Conservation (phyloP, 768 basidiomycete genomes). For the Termitomyces sp. region DNA sequence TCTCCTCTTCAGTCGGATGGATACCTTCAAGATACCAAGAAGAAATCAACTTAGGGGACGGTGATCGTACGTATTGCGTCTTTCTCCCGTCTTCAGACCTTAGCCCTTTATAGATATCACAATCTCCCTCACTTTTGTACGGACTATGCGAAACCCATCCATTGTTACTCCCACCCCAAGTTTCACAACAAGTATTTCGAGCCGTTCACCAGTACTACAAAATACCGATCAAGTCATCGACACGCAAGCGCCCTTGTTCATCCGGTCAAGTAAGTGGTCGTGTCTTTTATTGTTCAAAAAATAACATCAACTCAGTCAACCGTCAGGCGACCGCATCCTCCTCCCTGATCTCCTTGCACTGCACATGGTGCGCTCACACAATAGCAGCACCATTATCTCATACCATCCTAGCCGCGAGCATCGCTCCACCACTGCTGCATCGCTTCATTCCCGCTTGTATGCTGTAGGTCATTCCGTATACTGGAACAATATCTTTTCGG, state of each 20-base stretch:
- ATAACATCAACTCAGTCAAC: background rate
- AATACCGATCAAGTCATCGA: slow-evolving; percentile 36
- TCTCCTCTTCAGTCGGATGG: slow-evolving; percentile 55
- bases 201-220: background rate
- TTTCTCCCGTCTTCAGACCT: background rate
- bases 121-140: slow-evolving; percentile 47
- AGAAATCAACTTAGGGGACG: slow-evolving; percentile 22
- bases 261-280: slow-evolving; percentile 28
- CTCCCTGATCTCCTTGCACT: slow-evolving; percentile 45
- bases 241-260: slow-evolving; percentile 42
- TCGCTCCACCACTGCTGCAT: slow-evolving; percentile 26
- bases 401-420: slow-evolving; percentile 32
- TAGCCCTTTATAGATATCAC: slow-evolving; percentile 45
- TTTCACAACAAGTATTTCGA: slow-evolving; percentile 9
- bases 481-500: slow-evolving; percentile 37
- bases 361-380: slow-evolving; percentile 43
- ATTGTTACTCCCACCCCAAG: slow-evolving; percentile 17
- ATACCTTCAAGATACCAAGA: slow-evolving; percentile 57
- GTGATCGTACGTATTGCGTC: slow-evolving; percentile 31
- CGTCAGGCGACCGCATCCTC: slow-evolving; percentile 26
- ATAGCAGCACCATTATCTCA: slow-evolving; percentile 36
- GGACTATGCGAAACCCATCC: slow-evolving; percentile 27
- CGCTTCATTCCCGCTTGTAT: slow-evolving; percentile 29
- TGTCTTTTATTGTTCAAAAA: background rate
- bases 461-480: slow-evolving; percentile 37